phyloP scores from a whole-genome alignment of 225 moss, liverwort and hornwort genomes.

The Bryum argenteum region DNA sequence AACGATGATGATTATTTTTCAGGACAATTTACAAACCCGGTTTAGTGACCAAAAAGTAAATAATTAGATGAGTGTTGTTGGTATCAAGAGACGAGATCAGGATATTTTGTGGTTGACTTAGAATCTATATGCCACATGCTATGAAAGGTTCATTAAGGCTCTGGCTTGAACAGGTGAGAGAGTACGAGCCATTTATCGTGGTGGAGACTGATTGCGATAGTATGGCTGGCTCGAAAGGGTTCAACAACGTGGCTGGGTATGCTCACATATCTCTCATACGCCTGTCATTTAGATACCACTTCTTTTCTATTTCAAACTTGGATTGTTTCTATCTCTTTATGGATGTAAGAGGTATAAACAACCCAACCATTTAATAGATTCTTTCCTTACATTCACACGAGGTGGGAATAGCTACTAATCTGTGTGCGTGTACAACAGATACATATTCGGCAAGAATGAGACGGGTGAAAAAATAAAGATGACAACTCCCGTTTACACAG shows the following conservation, averaged over 20 bases:
- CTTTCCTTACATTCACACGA: neutral
- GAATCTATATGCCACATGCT: neutral
- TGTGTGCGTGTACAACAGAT: conserved; percentile 52
- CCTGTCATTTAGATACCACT: neutral
- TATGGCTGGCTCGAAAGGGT: conserved; percentile 75
- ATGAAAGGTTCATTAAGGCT: neutral
- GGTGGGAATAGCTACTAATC: conserved; percentile 2
- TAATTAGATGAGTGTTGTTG: neutral
- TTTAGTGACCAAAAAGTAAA: neutral
- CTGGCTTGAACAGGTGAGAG: conserved; percentile 45
- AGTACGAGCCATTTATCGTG: conserved; percentile 45
- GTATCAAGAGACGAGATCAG: neutral
- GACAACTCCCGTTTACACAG: conserved; percentile 96
- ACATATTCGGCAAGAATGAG: conserved; percentile 93
- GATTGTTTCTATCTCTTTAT: too few relatives aligned
- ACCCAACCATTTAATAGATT: too few relatives aligned
- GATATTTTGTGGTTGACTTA: neutral
- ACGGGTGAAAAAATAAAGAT: conserved; percentile 92
- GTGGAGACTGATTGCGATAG: conserved; percentile 63
- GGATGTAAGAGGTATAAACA: too few relatives aligned
- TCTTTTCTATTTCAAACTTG: neutral
- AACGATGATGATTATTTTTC: too few relatives aligned
- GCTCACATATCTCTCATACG: conserved; percentile 4
- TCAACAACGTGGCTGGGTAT: conserved; percentile 64
- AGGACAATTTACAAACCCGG: too few relatives aligned